Base-by-base conservation (phyloP, 352 stramenopile genomes). In the Peronospora destructor region DNA sequence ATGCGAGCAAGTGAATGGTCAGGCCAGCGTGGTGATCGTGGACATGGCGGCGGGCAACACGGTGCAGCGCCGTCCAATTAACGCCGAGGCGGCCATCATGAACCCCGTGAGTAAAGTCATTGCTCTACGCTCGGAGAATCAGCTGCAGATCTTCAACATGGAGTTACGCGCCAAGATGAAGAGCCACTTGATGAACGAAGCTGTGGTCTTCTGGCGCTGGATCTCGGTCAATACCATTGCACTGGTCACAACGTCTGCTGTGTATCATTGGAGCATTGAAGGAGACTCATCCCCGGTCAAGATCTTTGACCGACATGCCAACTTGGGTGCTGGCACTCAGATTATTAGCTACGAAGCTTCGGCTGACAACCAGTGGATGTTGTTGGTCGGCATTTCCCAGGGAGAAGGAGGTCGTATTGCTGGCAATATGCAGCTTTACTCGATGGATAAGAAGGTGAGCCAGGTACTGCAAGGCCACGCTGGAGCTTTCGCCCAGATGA, bases 291-390 rank as follows among this genome's bases (percentile, higher is more conserved):
- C 91, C 28, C 96, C 97, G 6, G 67, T 72, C 13, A 99, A 99
- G 80, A 71, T 99, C 14, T 99, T 99, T 70, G 96, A 99, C 71
- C 92, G 97, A 45, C 95, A 99, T 64, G 76, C 85, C 11, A 97
- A 82, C 45, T 68, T 99, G 12, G 82, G 83, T 28, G 61, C 87
- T 1, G 95, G 94, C 49, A 97, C 87, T 36, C 96, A 99, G 69
- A 98, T 99, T 61, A 99, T 99, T 76, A 98, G 97, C 68, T 99
- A 99, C 77, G 84, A 97, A 56, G 96, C 98, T 21, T 98, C 91
- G 50, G 76, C 77, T 4, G 96, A 99, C 73, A 85, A 84, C 45
- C 98, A 99, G 68, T 99, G 97, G 97, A 97, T 97, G 73, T 76
- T 99, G 21, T 73, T 99, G 4, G 92, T 98, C 14, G 97, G 96